A percentile compares a stretch with the other conserved stretches of the same genome.
phyloP scores from a whole-genome alignment of 371 early-diverging fungal species.

The Rhizopus microsporus region DNA sequence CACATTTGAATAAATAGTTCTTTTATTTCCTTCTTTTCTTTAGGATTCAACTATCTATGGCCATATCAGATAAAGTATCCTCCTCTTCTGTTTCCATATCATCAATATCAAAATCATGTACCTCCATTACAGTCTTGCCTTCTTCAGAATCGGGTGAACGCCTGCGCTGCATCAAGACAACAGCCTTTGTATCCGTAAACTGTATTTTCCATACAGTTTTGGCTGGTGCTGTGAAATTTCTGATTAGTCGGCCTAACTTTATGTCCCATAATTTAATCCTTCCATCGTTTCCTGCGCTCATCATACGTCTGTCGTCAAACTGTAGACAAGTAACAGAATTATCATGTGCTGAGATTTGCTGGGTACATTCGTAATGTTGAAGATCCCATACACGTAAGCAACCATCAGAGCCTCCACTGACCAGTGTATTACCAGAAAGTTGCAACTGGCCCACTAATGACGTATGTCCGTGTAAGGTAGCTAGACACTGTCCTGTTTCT shows the following conservation, averaged over 20 bases:
- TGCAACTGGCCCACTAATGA: constrained; percentile 87
- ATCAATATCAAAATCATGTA: constrained; percentile 52
- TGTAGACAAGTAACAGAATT: constrained; percentile 88
- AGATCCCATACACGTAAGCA: constrained; percentile 89
- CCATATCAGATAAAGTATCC: constrained; percentile 24
- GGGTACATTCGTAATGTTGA: constrained; percentile 63
- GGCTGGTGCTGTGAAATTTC: constrained; percentile 64
- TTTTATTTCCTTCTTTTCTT: not conserved
- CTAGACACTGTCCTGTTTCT: constrained; percentile 58
- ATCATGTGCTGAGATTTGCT: constrained; percentile 75
- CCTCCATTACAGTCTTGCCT: constrained; percentile 51
- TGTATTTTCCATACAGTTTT: constrained; percentile 67
- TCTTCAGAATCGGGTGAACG: constrained; percentile 33
- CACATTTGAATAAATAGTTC: not conserved
- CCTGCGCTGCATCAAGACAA: constrained; percentile 59
- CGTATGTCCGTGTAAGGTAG: constrained; percentile 76
- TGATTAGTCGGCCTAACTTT: constrained; percentile 67
- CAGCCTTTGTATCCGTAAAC: constrained; percentile 65
- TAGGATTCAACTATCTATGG: constrained; percentile 22
- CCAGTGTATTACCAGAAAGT: constrained; percentile 68
- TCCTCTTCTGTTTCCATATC: constrained; percentile 10
- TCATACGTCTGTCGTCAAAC: constrained; percentile 79
- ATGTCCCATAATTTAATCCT: constrained; percentile 89
- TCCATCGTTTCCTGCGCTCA: constrained; percentile 86
- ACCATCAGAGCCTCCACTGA: constrained; percentile 88